Percentiles rank a stretch among this genome's conserved stretches.
phyloP scores from a whole-genome alignment of 2,329 filamentous ascomycete genomes.

The Fusarium torulosum region DNA sequence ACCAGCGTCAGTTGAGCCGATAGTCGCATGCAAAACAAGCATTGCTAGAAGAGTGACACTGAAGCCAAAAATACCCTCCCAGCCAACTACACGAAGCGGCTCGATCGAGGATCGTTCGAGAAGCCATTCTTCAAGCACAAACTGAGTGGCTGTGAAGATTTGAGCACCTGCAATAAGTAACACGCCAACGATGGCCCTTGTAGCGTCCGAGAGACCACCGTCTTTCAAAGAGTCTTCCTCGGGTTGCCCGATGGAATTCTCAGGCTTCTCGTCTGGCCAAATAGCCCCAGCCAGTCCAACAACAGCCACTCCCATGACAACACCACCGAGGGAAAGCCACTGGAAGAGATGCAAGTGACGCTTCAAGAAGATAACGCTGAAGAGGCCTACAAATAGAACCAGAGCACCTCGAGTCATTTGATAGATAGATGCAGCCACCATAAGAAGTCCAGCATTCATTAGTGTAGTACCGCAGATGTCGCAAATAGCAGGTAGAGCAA shows the following conservation, averaged over 20 bases:
- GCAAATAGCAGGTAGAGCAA: slow-evolving; percentile 89
- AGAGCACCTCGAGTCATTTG: slow-evolving; percentile 98
- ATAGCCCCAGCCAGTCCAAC: slow-evolving; percentile 92
- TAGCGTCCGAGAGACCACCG: slow-evolving; percentile 54
- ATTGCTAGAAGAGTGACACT: slow-evolving; percentile 81
- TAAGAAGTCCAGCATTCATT: slow-evolving; percentile 95
- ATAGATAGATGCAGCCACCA: slow-evolving; percentile 96
- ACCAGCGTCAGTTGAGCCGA: slow-evolving; percentile 81
- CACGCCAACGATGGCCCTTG: slow-evolving; percentile 81
- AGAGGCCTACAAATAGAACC: slow-evolving; percentile 94
- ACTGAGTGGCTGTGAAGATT: slow-evolving; percentile 96
- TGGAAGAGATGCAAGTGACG: slow-evolving; percentile 87
- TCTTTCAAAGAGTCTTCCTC: slow-evolving; percentile 56
- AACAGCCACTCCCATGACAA: slow-evolving; percentile 87
- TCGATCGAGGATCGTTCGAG: slow-evolving; percentile 75
- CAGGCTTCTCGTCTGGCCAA: slow-evolving; percentile 74
- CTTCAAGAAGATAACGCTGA: slow-evolving; percentile 91
- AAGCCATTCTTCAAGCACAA: slow-evolving; percentile 95
- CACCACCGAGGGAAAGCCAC: slow-evolving; percentile 88
- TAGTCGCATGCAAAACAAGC: slow-evolving; percentile 79
- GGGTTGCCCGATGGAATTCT: slow-evolving; percentile 49
- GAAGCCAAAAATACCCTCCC: slow-evolving; percentile 96
- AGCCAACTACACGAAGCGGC: slow-evolving; percentile 91
- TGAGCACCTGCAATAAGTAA: slow-evolving; percentile 93
- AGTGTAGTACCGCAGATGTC: slow-evolving; percentile 96